Percentiles rank a stretch among this genome's conserved stretches.
Conservation (phyloP, 176 grass and related monocot species). For the Lolium multiflorum region DNA sequence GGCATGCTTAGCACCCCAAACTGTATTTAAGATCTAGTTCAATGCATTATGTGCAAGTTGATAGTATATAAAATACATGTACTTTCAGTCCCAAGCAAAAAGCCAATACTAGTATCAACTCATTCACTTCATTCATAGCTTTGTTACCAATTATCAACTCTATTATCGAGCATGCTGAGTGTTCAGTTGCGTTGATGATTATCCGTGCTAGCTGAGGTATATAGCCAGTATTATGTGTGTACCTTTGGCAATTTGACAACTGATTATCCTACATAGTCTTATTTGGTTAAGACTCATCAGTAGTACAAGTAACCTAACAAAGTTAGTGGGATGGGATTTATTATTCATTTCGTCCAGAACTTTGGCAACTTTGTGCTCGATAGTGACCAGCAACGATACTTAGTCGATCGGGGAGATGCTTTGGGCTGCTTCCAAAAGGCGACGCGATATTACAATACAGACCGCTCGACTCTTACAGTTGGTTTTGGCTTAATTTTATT, state of each 20-base stretch:
- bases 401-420: neutral
- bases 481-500: slow-evolving; percentile 27
- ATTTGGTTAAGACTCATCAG: neutral
- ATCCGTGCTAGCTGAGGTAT: neutral
- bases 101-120: neutral
- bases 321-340: neutral
- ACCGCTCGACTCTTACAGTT: neutral
- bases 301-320: neutral
- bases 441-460: neutral
- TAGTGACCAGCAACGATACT: slow-evolving; percentile 5
- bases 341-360: neutral
- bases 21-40: slow-evolving; percentile 30
- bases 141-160: slow-evolving; percentile 33
- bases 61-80: neutral
- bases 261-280: neutral
- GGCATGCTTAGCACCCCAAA: neutral
- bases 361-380: slow-evolving; percentile 22
- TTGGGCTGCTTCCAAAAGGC: slow-evolving; percentile 50
- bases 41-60: slow-evolving; percentile 47
- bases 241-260: neutral
- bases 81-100: slow-evolving; percentile 21
- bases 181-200: neutral
- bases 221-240: neutral
- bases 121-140: neutral
- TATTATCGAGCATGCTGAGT: neutral